Evolutionary conservation across 176 grass and related monocot species (phyloP).

Genomic region (Thinopyrum elongatum): DNA sequence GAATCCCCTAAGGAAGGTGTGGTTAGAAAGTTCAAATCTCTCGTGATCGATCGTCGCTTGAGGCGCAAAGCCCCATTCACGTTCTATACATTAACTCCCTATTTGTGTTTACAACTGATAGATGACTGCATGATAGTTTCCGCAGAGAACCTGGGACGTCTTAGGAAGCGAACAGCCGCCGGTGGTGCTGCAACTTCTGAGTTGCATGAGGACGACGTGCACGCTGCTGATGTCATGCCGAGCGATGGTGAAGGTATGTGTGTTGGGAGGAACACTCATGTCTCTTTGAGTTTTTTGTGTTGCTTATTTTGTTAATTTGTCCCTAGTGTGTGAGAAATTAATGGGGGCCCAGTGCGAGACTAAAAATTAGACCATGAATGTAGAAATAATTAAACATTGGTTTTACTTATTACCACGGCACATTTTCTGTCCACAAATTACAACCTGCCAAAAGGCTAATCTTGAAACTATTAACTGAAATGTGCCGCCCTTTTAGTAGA

Average conservation of each 20-base stretch:
- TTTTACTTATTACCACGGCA: neutral
- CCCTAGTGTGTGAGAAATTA: neutral
- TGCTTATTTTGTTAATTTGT: neutral
- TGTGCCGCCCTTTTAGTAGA: neutral
- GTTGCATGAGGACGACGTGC: too few species aligned
- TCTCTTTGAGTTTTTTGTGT: neutral
- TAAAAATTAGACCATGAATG: neutral
- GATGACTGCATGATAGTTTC: neutral
- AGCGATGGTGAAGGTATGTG: constrained; percentile 2
- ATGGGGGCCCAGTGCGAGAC: too few species aligned
- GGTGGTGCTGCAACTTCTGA: neutral
- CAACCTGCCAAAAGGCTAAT: neutral
- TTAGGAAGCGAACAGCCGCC: neutral
- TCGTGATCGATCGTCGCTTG: neutral
- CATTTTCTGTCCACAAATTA: neutral
- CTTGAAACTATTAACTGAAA: neutral
- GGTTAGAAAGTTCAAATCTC: neutral
- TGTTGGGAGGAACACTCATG: neutral
- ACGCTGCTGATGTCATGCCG: neutral
- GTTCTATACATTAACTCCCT: neutral
- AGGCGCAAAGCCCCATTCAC: neutral
- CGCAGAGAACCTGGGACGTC: neutral
- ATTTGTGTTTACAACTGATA: neutral
- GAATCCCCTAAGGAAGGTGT: neutral
- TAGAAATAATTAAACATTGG: neutral